Percentiles rank a stretch among this genome's conserved stretches.
Conservation (phyloP, 2,329 filamentous ascomycete genomes). For the Fusarium subtropicale region DNA sequence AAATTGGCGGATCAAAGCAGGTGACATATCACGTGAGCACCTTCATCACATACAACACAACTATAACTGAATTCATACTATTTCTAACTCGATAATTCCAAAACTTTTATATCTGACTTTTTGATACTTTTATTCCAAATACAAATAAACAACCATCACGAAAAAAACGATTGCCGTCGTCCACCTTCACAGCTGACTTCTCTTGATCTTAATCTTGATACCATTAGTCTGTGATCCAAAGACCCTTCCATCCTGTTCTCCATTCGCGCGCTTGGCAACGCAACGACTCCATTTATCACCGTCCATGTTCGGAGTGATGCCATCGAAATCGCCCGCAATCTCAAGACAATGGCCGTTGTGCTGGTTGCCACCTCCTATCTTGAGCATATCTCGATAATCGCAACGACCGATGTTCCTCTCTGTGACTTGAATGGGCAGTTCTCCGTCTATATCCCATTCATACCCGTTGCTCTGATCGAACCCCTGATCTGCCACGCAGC, state of each 20-base stretch:
- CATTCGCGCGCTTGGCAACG: not conserved
- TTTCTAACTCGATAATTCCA: too few species aligned
- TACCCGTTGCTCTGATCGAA: not conserved
- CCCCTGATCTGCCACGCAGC: not conserved
- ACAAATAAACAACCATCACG: too few species aligned
- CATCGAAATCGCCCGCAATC: accelerated
- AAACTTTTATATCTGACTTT: too few species aligned
- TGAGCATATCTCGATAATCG: not conserved
- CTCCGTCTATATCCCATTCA: not conserved
- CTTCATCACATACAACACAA: too few species aligned
- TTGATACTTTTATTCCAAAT: not conserved
- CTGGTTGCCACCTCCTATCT: not conserved
- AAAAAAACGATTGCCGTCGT: not conserved
- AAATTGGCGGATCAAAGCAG: not conserved
- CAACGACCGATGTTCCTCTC: not conserved
- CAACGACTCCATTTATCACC: not conserved
- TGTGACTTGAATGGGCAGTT: not conserved
- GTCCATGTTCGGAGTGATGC: not conserved
- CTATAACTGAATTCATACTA: too few species aligned
- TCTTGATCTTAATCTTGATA: not conserved
- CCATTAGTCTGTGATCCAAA: constrained; percentile 2
- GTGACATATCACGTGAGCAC: constrained; percentile 24
- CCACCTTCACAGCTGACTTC: too few species aligned
- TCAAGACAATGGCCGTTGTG: not conserved
- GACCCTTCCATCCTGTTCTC: not conserved